Conservation (phyloP, 129 eudicot genomes). For the Pulicaria dysenterica region DNA sequence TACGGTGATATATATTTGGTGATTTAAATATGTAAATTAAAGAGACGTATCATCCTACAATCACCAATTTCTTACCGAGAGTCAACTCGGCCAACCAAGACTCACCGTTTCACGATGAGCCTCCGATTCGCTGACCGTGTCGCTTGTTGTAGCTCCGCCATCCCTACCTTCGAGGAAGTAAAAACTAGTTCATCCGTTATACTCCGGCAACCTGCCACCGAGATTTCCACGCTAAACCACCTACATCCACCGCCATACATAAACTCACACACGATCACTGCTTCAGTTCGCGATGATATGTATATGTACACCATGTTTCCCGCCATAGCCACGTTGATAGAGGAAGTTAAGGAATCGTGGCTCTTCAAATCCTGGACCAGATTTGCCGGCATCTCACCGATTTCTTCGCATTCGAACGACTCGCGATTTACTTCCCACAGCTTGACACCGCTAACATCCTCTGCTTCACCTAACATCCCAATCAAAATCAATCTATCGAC, state of each 20-base stretch:
- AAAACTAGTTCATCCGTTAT: conserved; percentile 31
- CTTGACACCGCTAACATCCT: conserved; percentile 25
- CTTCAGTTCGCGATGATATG: conserved; percentile 22
- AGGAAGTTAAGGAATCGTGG: conserved; percentile 15
- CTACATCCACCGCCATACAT: conserved; percentile 32
- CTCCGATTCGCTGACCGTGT: conserved; percentile 29
- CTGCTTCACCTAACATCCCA: conserved; percentile 30
- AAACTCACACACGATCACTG: conserved; percentile 44
- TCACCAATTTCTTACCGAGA: conserved; percentile 1
- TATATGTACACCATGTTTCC: conserved; percentile 36
- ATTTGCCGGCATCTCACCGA: conserved; percentile 43
- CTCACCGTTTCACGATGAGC: conserved; percentile 31
- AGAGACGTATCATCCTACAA: no score
- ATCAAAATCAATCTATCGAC: conserved; percentile 33
- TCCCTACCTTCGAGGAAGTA: conserved; percentile 38
- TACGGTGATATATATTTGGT: no score
- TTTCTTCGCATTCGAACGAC: conserved; percentile 21
- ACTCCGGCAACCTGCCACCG: conserved; percentile 24
- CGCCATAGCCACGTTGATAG: conserved; percentile 34
- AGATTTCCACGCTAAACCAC: conserved; percentile 45
- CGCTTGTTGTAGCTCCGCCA: conserved; percentile 41
- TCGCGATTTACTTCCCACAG: conserved; percentile 34
- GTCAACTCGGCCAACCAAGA: conserved; percentile 3
- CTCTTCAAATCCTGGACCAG: conserved; percentile 28
- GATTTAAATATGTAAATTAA: no score